phyloP scores from a whole-genome alignment of 176 grass and related monocot species.

The Areca catechu region DNA sequence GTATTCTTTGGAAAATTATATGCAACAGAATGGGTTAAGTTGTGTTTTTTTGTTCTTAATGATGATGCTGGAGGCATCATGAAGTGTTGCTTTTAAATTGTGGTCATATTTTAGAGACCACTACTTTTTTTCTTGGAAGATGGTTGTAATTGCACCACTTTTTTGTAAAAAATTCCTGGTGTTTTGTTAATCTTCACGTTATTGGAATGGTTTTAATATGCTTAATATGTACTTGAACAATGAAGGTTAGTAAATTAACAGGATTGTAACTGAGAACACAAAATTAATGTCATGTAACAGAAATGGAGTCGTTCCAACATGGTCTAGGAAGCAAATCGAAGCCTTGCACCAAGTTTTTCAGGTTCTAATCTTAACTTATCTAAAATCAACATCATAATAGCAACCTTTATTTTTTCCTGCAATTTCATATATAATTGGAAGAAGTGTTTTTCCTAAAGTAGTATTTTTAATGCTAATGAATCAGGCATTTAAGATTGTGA shows the following conservation, averaged over 20 bases:
- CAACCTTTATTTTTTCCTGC: slow-evolving; percentile 47
- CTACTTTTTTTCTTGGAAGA: background rate
- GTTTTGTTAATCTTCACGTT: background rate
- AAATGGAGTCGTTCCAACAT: slow-evolving; percentile 50
- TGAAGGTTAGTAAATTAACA: slow-evolving; percentile 36
- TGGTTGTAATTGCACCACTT: background rate
- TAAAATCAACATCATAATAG: slow-evolving; percentile 58
- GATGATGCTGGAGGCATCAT: too few relatives aligned
- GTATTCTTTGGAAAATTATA: too few relatives aligned
- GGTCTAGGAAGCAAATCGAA: slow-evolving; percentile 94
- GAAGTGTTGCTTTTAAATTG: too few relatives aligned
- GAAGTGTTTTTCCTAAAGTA: slow-evolving; percentile 19
- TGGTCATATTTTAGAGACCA: too few relatives aligned
- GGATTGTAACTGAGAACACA: slow-evolving; percentile 45
- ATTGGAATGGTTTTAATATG: slow-evolving; percentile 24
- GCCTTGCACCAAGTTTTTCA: slow-evolving; percentile 99
- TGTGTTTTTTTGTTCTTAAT: too few relatives aligned
- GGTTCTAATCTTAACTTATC: slow-evolving; percentile 62
- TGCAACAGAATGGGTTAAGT: too few relatives aligned
- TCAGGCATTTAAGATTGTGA: slow-evolving; percentile 36
- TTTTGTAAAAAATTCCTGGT: background rate
- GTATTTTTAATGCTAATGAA: slow-evolving; percentile 46
- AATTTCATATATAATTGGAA: slow-evolving; percentile 27
- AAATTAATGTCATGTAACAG: slow-evolving; percentile 90
- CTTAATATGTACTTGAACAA: slow-evolving; percentile 26